Evolutionary conservation across 2,329 filamentous ascomycete genomes (phyloP).

Genomic region (Acephala macrosclerotiorum): DNA sequence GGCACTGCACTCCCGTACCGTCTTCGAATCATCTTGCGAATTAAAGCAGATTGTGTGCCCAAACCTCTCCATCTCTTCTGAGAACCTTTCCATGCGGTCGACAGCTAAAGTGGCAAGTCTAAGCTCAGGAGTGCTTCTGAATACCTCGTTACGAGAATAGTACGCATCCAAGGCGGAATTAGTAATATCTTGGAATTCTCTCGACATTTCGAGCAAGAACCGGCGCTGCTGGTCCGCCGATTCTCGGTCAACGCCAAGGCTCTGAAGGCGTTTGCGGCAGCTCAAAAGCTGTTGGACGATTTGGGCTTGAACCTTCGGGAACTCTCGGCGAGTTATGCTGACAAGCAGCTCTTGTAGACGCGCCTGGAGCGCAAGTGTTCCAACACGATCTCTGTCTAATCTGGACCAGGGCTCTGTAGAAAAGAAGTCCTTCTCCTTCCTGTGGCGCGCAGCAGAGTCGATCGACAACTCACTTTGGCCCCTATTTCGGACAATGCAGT

Average conservation of each 20-base stretch:
- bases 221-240: slow-evolving; percentile 19
- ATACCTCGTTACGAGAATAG: slow-evolving; percentile 21
- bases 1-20: too few relatives aligned
- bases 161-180: slow-evolving; percentile 23
- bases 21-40: neutral
- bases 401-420: slow-evolving; percentile 17
- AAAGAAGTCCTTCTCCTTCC: slow-evolving; percentile 23
- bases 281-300: slow-evolving; percentile 16
- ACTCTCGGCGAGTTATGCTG: slow-evolving; percentile 26
- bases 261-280: slow-evolving; percentile 14
- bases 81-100: slow-evolving; percentile 21
- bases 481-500: neutral
- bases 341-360: slow-evolving; percentile 25
- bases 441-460: neutral
- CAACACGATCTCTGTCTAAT: slow-evolving; percentile 22
- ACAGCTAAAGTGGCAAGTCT: slow-evolving; percentile 25
- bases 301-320: slow-evolving; percentile 27
- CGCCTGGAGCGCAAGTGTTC: slow-evolving; percentile 23
- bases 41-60: slow-evolving; percentile 24
- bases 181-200: slow-evolving; percentile 26
- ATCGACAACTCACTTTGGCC: neutral
- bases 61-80: slow-evolving; percentile 19
- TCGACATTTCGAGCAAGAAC: slow-evolving; percentile 22
- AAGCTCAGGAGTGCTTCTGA: slow-evolving; percentile 13
- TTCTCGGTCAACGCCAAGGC: slow-evolving; percentile 19